These are phyloP conservation scores for Sphaerosporella brunnea DNA, from an alignment of 495 filamentous ascomycete species.

Conservation along the genomic window DNA sequence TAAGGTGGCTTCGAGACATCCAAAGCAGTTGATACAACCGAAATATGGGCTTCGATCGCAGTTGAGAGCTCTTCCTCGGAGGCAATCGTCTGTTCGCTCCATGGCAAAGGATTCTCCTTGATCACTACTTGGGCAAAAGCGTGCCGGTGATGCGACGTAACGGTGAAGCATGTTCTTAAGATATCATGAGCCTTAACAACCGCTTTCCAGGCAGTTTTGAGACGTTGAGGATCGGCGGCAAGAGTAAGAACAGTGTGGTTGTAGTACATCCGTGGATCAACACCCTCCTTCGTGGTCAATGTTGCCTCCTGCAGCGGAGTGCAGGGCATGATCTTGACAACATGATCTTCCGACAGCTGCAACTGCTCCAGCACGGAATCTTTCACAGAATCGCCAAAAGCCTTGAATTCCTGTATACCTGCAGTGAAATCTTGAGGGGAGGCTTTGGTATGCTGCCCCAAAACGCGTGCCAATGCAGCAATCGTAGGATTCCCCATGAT, in stretches of 20 bases:
- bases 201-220: conserved; percentile 33
- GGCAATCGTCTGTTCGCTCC: conserved; percentile 17
- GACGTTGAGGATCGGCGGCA: conserved; percentile 26
- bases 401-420: conserved; percentile 27
- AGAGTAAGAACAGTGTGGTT: conserved; percentile 39
- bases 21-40: conserved; percentile 8
- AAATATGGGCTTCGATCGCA: conserved; percentile 15
- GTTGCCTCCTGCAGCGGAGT: conserved; percentile 71
- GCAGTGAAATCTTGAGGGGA: too few species aligned
- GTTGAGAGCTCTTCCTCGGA: conserved; percentile 3
- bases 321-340: conserved; percentile 49
- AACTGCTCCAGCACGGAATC: conserved; percentile 27
- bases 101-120: conserved; percentile 19
- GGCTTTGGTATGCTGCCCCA: conserved; percentile 10
- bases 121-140: conserved; percentile 43
- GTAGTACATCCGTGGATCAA: conserved; percentile 32
- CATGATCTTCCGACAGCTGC: conserved; percentile 20
- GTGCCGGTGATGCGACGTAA: conserved; percentile 33
- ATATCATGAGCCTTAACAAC: conserved; percentile 42
- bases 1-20: conserved; percentile 23
- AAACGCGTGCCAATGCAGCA: conserved; percentile 33
- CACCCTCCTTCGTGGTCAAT: conserved; percentile 37
- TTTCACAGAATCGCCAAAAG: conserved; percentile 26
- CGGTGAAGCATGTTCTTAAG: conserved; percentile 40
- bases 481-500: conserved; percentile 47